Evolutionary conservation across 306 rosid genomes (phyloP), one percentile per base, ranked within the genome.

Genomic region (Astragalus glycyphyllos): DNA sequence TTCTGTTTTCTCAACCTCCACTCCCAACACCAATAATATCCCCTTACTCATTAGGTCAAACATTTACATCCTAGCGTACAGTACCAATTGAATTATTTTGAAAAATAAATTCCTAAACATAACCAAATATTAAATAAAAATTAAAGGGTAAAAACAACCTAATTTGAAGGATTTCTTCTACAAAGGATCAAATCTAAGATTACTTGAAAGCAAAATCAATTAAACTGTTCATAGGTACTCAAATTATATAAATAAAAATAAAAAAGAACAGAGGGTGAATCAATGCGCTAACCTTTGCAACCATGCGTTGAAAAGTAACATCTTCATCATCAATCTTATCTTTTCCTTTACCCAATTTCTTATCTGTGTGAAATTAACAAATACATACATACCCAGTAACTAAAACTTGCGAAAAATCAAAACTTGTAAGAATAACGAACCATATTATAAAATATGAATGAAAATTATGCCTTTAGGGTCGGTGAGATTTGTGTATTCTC

Each of bases 201-300:
- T 54, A 63, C 55, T 20, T 17, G 57, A 35, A 9, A 73, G 20
- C 32, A 68, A 48, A 20, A 37, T n/a, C 41, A 46, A 51, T 46
- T 16, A 46, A 3, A 61, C 20, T 11, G 4, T 17, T 4, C 45
- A 55, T n/a, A 37, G 34, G 38, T 6, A 69, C 23, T 10, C 58
- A 77, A 62, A 66, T 55, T 29, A 47, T 32, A 5, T 12, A 9
- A 1, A 55, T 8, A 56, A 1, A 16, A 10, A 50, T 4, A 56
- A 35, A 59, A 70, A 2, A 45, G 3, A 40, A 60, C 70, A 58
- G 77, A 75, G 71, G 81, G 78, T 83, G 90, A 84, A 82, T 74
- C 79, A 83, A 90, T 86, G 97, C 97, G 95, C 98, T 94, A 94
- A 94, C 98, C 98, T 94, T 94, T 46, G 98, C 97, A 71, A 94